Conservation (phyloP, 2,329 filamentous ascomycete species). For the Beauveria bassiana region DNA sequence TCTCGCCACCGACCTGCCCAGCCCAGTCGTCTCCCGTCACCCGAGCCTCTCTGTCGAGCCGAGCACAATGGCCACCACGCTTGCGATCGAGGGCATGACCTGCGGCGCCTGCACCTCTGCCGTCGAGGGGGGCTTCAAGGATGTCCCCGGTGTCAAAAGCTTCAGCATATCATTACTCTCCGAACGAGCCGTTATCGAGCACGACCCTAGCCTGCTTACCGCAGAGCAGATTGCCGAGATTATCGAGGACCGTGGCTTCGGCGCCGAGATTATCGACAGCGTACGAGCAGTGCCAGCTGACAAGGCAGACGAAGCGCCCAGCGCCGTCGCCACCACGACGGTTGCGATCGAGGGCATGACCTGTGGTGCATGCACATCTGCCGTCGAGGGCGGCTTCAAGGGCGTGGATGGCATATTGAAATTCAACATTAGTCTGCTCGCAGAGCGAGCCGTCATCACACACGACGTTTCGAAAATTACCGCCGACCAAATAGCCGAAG, state of each 20-base stretch:
- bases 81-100: conserved; percentile 82
- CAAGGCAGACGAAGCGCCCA: conserved; percentile 20
- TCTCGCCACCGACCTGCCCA: conserved; percentile 70
- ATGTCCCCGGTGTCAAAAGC: conserved; percentile 62
- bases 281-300: conserved; percentile 15
- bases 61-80: conserved; percentile 57
- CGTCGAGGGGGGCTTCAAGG: conserved; percentile 71
- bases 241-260: conserved; percentile 70
- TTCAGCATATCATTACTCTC: conserved; percentile 80
- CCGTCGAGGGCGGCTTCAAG: conserved; percentile 76
- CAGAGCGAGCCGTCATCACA: conserved; percentile 81
- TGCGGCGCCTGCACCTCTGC: conserved; percentile 85
- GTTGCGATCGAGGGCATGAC: conserved; percentile 95
- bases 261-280: conserved; percentile 69
- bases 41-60: conserved; percentile 27
- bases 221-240: conserved; percentile 48
- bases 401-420: conserved; percentile 69
- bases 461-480: conserved; percentile 69
- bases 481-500: conserved; percentile 67
- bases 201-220: conserved; percentile 54
- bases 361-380: conserved; percentile 90
- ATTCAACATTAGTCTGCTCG: conserved; percentile 92
- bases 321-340: conserved; percentile 62
- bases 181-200: conserved; percentile 77
- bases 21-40: conserved; percentile 36